Evolutionary conservation across 1,139 yeast genomes (phyloP).

Genomic region (Yamadazyma jaroonii): DNA sequence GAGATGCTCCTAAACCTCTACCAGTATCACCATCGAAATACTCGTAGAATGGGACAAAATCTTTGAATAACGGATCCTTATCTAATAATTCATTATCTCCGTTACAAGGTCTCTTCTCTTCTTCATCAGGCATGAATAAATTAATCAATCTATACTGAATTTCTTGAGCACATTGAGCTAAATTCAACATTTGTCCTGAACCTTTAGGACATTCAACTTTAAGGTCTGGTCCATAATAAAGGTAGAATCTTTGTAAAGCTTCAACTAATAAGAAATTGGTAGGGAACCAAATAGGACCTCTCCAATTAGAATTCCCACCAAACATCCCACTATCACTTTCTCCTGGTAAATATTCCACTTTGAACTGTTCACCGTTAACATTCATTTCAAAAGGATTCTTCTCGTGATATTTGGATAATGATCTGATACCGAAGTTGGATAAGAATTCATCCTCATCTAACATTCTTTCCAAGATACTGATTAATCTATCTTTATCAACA

Average conservation of each 20-base stretch:
- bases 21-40: slow-evolving; percentile 96
- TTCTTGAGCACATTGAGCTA: slow-evolving; percentile 92
- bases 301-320: slow-evolving; percentile 97
- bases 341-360: slow-evolving; percentile 83
- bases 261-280: slow-evolving; percentile 86
- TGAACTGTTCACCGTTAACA: slow-evolving; percentile 74
- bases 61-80: slow-evolving; percentile 71
- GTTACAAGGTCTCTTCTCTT: slow-evolving; percentile 75
- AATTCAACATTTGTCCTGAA: slow-evolving; percentile 73
- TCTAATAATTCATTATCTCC: slow-evolving; percentile 66
- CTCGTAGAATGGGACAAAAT: slow-evolving; percentile 79
- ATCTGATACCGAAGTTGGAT: slow-evolving; percentile 85
- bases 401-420: slow-evolving; percentile 84
- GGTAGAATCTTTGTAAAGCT: slow-evolving; percentile 82
- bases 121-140: slow-evolving; percentile 70
- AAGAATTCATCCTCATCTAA: slow-evolving; percentile 87
- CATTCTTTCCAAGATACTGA: slow-evolving; percentile 76
- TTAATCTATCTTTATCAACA: slow-evolving; percentile 77
- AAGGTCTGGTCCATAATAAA: slow-evolving; percentile 85
- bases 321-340: slow-evolving; percentile 94
- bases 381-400: slow-evolving; percentile 85
- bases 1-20: slow-evolving; percentile 91
- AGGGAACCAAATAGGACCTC: slow-evolving; percentile 99
- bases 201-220: slow-evolving; percentile 92
- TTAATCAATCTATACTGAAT: slow-evolving; percentile 84